Percentiles rank a stretch among this genome's conserved stretches.
These are phyloP conservation scores for Fonsecaea erecta DNA, from an alignment of 2,329 filamentous ascomycete species.

Conservation along the genomic window DNA sequence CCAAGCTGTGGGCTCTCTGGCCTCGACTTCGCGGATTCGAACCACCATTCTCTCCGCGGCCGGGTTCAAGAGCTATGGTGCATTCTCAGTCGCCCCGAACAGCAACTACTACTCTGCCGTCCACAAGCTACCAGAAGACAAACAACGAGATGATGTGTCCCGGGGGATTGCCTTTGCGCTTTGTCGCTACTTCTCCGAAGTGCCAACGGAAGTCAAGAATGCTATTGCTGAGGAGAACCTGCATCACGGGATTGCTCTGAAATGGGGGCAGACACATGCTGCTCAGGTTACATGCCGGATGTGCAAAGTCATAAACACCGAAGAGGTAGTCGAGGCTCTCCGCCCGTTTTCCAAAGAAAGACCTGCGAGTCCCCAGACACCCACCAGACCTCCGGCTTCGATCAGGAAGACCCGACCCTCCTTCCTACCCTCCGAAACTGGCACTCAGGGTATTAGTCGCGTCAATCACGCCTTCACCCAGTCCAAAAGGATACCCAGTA, in stretches of 20 bases:
- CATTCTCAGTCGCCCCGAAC: constrained; percentile 89
- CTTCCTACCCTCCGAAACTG: constrained; percentile 31
- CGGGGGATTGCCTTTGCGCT: constrained; percentile 89
- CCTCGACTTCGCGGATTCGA: constrained; percentile 91
- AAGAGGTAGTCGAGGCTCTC: constrained; percentile 73
- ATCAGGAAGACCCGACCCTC: constrained; percentile 38
- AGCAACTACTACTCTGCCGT: constrained; percentile 91
- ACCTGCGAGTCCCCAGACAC: constrained; percentile 30
- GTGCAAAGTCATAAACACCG: constrained; percentile 76
- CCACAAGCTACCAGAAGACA: constrained; percentile 85
- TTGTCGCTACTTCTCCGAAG: constrained; percentile 90
- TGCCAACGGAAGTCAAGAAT: constrained; percentile 76
- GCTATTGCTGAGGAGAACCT: constrained; percentile 59
- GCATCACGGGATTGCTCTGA: constrained; percentile 34
- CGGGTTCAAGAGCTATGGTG: constrained; percentile 85
- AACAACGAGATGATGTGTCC: constrained; percentile 92
- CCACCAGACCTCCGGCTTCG: constrained; percentile 32
- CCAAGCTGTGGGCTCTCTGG: constrained; percentile 82
- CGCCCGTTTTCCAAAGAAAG: constrained; percentile 42
- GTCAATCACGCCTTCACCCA: constrained; percentile 29
- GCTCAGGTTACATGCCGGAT: constrained; percentile 87
- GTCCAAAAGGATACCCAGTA: constrained; percentile 32
- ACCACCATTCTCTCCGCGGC: constrained; percentile 89
- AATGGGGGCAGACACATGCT: constrained; percentile 75
- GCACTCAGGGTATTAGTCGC: constrained; percentile 9